Conservation (phyloP, 352 stramenopile species). For the Blastocystis sp. region DNA sequence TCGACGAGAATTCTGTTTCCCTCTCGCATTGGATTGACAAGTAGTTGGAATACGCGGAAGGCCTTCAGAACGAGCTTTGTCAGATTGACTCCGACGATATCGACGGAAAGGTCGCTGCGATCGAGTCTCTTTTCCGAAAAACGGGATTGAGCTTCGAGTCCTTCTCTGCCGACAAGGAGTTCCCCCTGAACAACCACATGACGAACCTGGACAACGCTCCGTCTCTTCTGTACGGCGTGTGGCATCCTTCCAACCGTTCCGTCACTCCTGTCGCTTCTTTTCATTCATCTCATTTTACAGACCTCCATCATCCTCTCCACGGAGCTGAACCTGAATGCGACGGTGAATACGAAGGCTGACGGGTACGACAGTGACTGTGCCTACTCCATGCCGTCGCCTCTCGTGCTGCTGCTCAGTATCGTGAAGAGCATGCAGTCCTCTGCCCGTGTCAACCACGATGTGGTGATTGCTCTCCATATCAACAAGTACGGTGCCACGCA, state of each 20-base stretch:
- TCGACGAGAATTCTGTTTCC: slow-evolving; percentile 30
- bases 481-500: slow-evolving; percentile 38
- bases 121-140: slow-evolving; percentile 22
- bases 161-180: background rate
- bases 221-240: slow-evolving; percentile 45
- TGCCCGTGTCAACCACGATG: background rate
- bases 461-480: slow-evolving; percentile 37
- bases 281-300: background rate
- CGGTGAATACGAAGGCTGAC: slow-evolving; percentile 29
- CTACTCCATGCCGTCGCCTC: slow-evolving; percentile 32
- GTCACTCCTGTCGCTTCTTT: slow-evolving; percentile 20
- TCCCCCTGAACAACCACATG: background rate
- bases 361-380: background rate
- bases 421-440: slow-evolving; percentile 1
- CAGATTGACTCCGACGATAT: slow-evolving; percentile 39
- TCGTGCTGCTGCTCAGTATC: background rate
- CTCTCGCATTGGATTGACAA: background rate
- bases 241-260: background rate
- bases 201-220: slow-evolving; percentile 12
- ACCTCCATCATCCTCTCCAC: slow-evolving; percentile 58
- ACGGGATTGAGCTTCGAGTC: slow-evolving; percentile 29
- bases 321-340: slow-evolving; percentile 41
- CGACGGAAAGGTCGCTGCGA: slow-evolving; percentile 1
- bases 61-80: slow-evolving; percentile 33
- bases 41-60: slow-evolving; percentile 17